Evolutionary conservation across 2,329 filamentous ascomycete genomes (phyloP).

Genomic region (Hymenoscyphus albidus): DNA sequence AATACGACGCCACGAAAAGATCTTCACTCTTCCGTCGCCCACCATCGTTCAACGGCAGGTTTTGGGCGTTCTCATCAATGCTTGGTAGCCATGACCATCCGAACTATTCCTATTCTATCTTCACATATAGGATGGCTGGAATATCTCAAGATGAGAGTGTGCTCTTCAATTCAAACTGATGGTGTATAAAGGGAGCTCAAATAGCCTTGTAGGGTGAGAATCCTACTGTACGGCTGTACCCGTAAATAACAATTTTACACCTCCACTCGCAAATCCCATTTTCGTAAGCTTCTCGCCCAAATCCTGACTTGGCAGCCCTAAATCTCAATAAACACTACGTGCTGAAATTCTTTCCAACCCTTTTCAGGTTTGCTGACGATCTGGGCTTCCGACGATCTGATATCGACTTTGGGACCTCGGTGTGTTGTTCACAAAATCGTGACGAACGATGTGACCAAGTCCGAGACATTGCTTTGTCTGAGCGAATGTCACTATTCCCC

Average conservation of each 20-base stretch:
- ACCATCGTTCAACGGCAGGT: conserved; percentile 1
- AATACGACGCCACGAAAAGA: conserved; percentile 1
- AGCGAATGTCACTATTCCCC: conserved; percentile 1
- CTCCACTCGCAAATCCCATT: not conserved
- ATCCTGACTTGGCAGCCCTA: not conserved
- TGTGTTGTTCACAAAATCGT: not conserved
- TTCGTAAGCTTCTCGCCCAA: conserved; percentile 1
- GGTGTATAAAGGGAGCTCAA: not conserved
- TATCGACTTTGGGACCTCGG: not conserved
- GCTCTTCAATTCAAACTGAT: too few species aligned
- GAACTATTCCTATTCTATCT: not conserved
- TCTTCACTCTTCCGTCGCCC: not conserved
- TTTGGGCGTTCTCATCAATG: conserved; percentile 7
- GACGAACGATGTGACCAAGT: not conserved
- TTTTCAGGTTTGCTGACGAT: not conserved
- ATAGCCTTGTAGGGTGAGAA: not conserved
- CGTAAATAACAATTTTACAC: conserved; percentile 4
- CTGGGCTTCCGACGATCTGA: not conserved
- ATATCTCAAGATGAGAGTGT: not conserved
- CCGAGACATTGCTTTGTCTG: conserved; percentile 9
- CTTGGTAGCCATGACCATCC: conserved; percentile 7
- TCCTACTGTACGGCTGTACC: not conserved
- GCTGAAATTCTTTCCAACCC: not conserved
- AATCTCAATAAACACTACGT: not conserved
- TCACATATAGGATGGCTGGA: not conserved